Evolutionary conservation across 768 basidiomycete species (phyloP).

Genomic region (Naematelia aurantialba): DNA sequence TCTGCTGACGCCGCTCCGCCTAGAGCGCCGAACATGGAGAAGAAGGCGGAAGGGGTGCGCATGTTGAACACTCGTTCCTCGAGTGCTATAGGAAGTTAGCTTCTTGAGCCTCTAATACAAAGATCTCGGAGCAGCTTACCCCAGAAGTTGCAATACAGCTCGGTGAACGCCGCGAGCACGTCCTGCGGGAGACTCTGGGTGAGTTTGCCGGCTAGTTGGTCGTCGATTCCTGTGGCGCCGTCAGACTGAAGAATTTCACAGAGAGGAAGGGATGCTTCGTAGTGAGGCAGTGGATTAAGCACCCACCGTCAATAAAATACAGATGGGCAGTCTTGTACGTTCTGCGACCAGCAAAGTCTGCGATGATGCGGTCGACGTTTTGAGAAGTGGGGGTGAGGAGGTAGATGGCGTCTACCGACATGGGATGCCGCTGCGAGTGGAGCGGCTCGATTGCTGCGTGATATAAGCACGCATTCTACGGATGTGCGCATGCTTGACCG

Average conservation of each 20-base stretch:
- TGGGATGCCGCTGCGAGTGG: conserved; percentile 72
- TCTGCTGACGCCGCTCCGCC: conserved; percentile 64
- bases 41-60: conserved; percentile 74
- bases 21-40: conserved; percentile 81
- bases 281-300: background rate
- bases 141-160: conserved; percentile 90
- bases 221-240: conserved; percentile 62
- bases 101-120: conserved; percentile 6
- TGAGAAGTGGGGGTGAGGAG: conserved; percentile 89
- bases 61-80: conserved; percentile 84
- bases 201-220: conserved; percentile 70
- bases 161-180: conserved; percentile 70
- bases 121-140: conserved; percentile 57
- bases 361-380: conserved; percentile 86
- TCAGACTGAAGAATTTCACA: no score
- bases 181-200: conserved; percentile 72
- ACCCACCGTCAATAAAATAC: conserved; percentile 86
- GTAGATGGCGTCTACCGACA: conserved; percentile 88
- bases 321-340: conserved; percentile 80
- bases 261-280: no score
- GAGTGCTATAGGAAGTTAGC: conserved; percentile 57
- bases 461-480: background rate
- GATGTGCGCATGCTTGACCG: no score
- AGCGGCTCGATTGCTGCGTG: conserved; percentile 84
- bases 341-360: conserved; percentile 68